A percentile compares a stretch with the other conserved stretches of the same genome.
These are phyloP conservation scores for Cyberlindnera saturnus DNA, from an alignment of 805 yeast genomes.

Conservation along the genomic window DNA sequence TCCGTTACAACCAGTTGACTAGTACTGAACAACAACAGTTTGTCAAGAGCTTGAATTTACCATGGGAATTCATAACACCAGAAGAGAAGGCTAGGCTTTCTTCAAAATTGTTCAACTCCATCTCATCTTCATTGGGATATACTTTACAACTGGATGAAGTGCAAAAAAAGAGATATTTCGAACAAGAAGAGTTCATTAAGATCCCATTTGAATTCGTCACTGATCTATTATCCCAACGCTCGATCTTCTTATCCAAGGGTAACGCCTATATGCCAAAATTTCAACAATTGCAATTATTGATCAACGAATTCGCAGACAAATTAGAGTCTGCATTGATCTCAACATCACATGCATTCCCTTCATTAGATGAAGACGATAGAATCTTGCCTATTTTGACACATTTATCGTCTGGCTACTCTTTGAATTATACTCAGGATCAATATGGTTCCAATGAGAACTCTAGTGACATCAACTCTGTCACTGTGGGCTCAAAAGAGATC, in stretches of 20 bases:
- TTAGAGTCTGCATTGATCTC: conserved; percentile 41
- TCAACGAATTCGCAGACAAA: conserved; percentile 58
- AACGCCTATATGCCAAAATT: conserved; percentile 80
- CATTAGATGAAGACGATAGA: conserved; percentile 88
- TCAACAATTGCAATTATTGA: conserved; percentile 64
- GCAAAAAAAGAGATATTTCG: conserved; percentile 38
- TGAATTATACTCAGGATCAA: conserved; percentile 22
- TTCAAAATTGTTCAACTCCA: conserved; percentile 48
- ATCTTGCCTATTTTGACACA: conserved; percentile 78
- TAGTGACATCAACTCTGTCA: conserved; percentile 54
- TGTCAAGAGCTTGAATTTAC: conserved; percentile 56
- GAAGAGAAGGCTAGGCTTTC: conserved; percentile 52
- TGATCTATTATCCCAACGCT: conserved; percentile 68
- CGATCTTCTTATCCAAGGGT: conserved; percentile 62
- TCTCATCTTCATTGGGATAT: conserved; percentile 34
- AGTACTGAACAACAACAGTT: conserved; percentile 65
- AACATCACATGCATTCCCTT: conserved; percentile 74
- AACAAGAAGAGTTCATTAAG: conserved; percentile 66
- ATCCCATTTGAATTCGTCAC: conserved; percentile 84
- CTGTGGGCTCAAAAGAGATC: conserved; percentile 49
- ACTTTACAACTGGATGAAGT: conserved; percentile 38
- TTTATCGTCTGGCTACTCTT: conserved; percentile 64
- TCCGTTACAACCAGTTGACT: conserved; percentile 63
- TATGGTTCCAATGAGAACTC: conserved; percentile 17
- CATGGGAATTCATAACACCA: conserved; percentile 61